Evolutionary conservation across 176 grass and related monocot species (phyloP), one percentile per base, ranked within the genome.

Genomic region (Eragrostis nindensis): DNA sequence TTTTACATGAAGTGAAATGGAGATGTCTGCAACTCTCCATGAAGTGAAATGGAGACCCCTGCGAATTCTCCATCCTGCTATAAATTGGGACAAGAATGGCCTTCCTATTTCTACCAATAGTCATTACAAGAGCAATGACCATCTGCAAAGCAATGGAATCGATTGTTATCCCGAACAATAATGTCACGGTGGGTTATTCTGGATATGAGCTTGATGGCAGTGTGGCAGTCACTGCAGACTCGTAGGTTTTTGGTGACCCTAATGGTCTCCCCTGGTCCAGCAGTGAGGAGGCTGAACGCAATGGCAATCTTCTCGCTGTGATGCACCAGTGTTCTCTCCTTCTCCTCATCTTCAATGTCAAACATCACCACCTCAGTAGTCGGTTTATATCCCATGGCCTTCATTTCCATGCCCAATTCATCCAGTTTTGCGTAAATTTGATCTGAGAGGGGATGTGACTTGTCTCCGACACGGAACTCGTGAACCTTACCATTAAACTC

Each of bases 141-240:
- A 86, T 91, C 88, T 88, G 48, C 88, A 68, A 94, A 94, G 82
- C 75, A 88, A 82, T 94, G 92, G 44, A 90, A 88, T 25, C 88
- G 75, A 29, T 88, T 91, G 63, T 88, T 91, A 78, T 91, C 92
- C 80, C 86, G 77, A 19, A 94, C 83, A 72, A 88, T 49, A 57
- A 94, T 88, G 62, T 86, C 88, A 24, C 79, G 64, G 10, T 62
- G n/a, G 32, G 85, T 72, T 68, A 93, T 85, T 48, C 80, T 79
- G 0, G 88, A 93, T 55, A 90, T 88, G 44, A 90, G 77, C 80
- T 90, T 93, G 59, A 93, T 93, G 18, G 78, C 79, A 1, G 69
- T 36, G 80, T 93, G 91, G 61, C 88, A 93, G 69, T 88, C 91
- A 67, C 68, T 81, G 72, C 85, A 94, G 11, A 94, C 75, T 54